Base-by-base conservation (phyloP, 2,329 filamentous ascomycete genomes). In the Orbilia ellipsospora region DNA sequence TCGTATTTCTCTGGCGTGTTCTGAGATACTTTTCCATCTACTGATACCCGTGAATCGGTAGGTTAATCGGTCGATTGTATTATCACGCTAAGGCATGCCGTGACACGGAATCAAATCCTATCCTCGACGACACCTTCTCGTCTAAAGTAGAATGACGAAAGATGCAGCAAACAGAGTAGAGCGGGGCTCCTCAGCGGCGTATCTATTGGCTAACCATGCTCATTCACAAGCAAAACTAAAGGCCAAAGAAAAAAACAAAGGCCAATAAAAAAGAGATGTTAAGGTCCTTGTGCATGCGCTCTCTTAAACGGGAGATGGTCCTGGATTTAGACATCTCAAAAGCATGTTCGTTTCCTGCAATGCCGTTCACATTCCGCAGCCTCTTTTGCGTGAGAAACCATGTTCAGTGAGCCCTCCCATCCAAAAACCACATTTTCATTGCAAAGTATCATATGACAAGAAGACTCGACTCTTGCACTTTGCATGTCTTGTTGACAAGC, bases 91-190 rank as follows among this genome's bases (percentile, higher is more conserved):
- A 36, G 42, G 50, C 15, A 50, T 48, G 44, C 44, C 57, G 18
- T 44, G 20, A 31, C 69, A 40, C 59, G 69, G 54, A 65, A 66
- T 50, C 52, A 42, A 62, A 36, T 67, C 50, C 51, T 51, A 56
- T 55, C 50, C 51, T 50, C 31, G 44, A 48, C 15, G 44, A 48
- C 54, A 65, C 26, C 15, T 28, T 48, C 45, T 42, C 56, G 48
- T 66, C 36, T 45, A 26, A 60, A 68, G 63, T 56, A 63, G 44
- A 68, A 74, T 74, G 70, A 74, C 70, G 70, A 74, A 68, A 68
- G 63, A 15, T 56, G 70, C 63, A 36, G 31, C 5, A 36, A 36
- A 36, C 6, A 2, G 10, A 36, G 31, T 36, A 63, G 61, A 74
- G 70, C 70, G 70, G 70, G 70, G 70, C 70, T 74, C 63, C 51